Evolutionary conservation across 2,329 filamentous ascomycete genomes (phyloP), one percentile per base, ranked within the genome.

Genomic region (Botrytis porri): DNA sequence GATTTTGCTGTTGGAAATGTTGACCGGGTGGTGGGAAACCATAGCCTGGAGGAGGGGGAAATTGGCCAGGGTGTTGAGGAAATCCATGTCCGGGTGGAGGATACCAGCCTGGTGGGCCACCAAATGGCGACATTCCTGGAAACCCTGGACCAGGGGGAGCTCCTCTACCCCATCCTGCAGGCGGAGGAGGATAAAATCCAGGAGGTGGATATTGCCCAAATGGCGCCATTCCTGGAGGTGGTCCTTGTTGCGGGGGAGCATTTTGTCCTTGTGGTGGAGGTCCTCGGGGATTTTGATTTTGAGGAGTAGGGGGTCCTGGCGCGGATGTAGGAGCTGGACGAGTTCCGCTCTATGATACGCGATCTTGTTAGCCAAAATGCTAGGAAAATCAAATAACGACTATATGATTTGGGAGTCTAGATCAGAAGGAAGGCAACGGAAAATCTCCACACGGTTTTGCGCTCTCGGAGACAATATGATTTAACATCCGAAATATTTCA

Each of bases 341-440:
- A 71, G 84, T 82, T 61, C 83, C 83, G 73, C 83, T 84, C 78
- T 87, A 85, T 78, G 84, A 85, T 57, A 39, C 6, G 8, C 4
- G 20, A 48, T 39, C 12, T 62, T 14, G 32, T 63, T n/a, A 85
- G 75, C 76, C 75, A 75, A 75, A 59, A 75, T 51, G 71, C 78
- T 70, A 78, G 51, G 54, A 71, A 57, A 74, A 57, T 54, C 73
- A 72, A n/a, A 16, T 78, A 78, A 70, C 14, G 64, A 64, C 32
- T 14, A 62, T 57, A 69, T 69, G 37, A 16, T 69, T 54, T 6
- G 54, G 18, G 18, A 4, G 16, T 48, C 8, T 64, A 79, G 81
- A 90, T 97, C 94, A 98, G 94, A 97, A 98, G 95, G 95, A 98
- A 98, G 95, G 94, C 95, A 98, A 97, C 95, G 94, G 95, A 97